phyloP scores from a whole-genome alignment of 495 filamentous ascomycete genomes.

The Aspergillus carlsbadensis region DNA sequence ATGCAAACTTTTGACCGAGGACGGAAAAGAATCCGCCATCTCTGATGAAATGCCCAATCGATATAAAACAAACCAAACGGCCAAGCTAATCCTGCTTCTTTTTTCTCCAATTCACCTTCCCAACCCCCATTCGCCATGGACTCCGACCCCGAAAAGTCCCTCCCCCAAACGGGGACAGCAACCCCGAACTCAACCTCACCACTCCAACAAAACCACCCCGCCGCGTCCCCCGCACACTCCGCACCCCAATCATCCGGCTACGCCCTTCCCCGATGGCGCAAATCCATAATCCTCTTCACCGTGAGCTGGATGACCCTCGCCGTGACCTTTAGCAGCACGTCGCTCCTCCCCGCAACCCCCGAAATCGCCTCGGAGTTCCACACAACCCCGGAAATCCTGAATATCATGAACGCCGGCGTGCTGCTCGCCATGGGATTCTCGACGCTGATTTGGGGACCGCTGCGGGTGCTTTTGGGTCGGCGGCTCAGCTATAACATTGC shows the following conservation, averaged over 20 bases:
- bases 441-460: conserved; percentile 52
- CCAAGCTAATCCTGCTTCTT: too few relatives aligned
- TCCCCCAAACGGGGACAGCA: too few relatives aligned
- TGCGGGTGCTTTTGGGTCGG: conserved; percentile 39
- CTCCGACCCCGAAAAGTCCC: too few relatives aligned
- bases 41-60: too few relatives aligned
- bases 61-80: too few relatives aligned
- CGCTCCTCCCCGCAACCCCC: conserved; percentile 40
- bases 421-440: conserved; percentile 58
- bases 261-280: conserved; percentile 37
- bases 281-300: conserved; percentile 43
- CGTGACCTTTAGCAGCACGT: conserved; percentile 45
- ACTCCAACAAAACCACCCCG: not conserved
- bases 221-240: not conserved
- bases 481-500: conserved; percentile 36
- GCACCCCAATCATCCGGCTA: conserved; percentile 18
- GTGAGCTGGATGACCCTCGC: conserved; percentile 45
- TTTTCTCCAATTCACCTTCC: too few relatives aligned
- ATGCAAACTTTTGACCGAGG: too few relatives aligned
- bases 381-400: conserved; percentile 38
- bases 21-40: too few relatives aligned
- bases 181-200: not conserved
- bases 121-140: too few relatives aligned
- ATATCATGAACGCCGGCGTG: conserved; percentile 50
- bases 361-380: conserved; percentile 42